Evolutionary conservation across 805 yeast species (phyloP), one percentile per base, ranked within the genome.

Genomic region (Kluyveromyces lactis): DNA sequence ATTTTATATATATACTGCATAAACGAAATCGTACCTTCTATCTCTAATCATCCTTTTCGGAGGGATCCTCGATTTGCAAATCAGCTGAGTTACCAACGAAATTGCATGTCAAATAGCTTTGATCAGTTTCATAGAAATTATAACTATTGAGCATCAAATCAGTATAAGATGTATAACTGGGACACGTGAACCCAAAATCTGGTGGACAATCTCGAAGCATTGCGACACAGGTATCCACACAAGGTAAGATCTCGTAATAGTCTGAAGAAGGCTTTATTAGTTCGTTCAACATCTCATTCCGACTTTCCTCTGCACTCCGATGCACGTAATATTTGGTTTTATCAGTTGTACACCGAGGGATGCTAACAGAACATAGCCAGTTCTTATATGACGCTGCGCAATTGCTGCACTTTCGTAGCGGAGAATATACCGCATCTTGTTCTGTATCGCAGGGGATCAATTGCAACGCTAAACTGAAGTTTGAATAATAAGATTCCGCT

Each of bases 301-400:
- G 69, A 9, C 84, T 79, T 4, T 66, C 57, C 12, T 69, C 69
- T 4, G 64, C 64, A 3, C 62, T 58, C 26, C 94, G 66, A 19
- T 49, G 42, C 16, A 60, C 56, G 55, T 72, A 79, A 5, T 73
- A 73, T 0, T 68, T 49, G 7, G 62, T 44, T 5, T 72, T 55
- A 11, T 56, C 46, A 11, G 81, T 77, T 1, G 85, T 69, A 51
- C 98, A 90, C 23, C 97, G 67, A 0, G 97, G 97, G 4, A 90
- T 84, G 0, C 86, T 68, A 3, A 86, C 86, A 0, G 94, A 71
- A 62, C 98, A 90, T 15, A 92, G 69, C 98, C 98, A 90, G 50
- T 79, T 70, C 50, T 75, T 77, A 58, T 90, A 90, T 1, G 89
- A 70, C 2, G 56, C 47, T 1, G 71, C 69, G 56, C 98, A 90